phyloP scores from a whole-genome alignment of 2,329 filamentous ascomycete genomes.

The Aaosphaeria arxii region DNA sequence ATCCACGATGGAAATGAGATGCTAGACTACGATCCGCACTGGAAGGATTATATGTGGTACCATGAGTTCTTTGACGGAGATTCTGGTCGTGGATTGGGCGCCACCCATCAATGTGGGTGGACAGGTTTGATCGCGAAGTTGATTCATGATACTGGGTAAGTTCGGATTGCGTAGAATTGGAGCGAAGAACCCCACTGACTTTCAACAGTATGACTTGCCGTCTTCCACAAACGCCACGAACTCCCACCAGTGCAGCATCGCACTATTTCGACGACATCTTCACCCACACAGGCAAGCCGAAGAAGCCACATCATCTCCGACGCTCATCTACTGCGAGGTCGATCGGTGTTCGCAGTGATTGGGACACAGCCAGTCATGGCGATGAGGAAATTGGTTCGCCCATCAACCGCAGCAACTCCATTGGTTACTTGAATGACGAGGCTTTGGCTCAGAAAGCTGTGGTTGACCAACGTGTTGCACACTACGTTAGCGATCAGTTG shows the following conservation, averaged over 20 bases:
- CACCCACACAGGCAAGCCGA: slow-evolving; percentile 47
- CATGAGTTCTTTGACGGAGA: slow-evolving; percentile 98
- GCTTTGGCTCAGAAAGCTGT: slow-evolving; percentile 39
- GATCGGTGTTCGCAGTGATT: slow-evolving; percentile 81
- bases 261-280: slow-evolving; percentile 97
- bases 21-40: slow-evolving; percentile 87
- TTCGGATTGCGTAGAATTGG: slow-evolving; percentile 9
- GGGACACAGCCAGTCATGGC: slow-evolving; percentile 41
- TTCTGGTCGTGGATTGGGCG: slow-evolving; percentile 80
- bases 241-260: slow-evolving; percentile 75
- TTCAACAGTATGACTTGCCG: slow-evolving; percentile 75
- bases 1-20: slow-evolving; percentile 82
- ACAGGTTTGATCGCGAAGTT: slow-evolving; percentile 93
- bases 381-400: slow-evolving; percentile 25
- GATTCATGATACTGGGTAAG: slow-evolving; percentile 96
- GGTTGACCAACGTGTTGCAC: slow-evolving; percentile 63
- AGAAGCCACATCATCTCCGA: slow-evolving; percentile 58
- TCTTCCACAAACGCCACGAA: slow-evolving; percentile 88
- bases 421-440: slow-evolving; percentile 54
- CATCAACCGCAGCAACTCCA: slow-evolving; percentile 42
- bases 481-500: slow-evolving; percentile 80
- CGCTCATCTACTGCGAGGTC: slow-evolving; percentile 80
- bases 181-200: slow-evolving; percentile 27
- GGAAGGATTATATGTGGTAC: slow-evolving; percentile 94
- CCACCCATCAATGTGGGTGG: slow-evolving; percentile 95